phyloP scores from a whole-genome alignment of 139 green algal species.

The Deuterostichococcus epilithicus region DNA sequence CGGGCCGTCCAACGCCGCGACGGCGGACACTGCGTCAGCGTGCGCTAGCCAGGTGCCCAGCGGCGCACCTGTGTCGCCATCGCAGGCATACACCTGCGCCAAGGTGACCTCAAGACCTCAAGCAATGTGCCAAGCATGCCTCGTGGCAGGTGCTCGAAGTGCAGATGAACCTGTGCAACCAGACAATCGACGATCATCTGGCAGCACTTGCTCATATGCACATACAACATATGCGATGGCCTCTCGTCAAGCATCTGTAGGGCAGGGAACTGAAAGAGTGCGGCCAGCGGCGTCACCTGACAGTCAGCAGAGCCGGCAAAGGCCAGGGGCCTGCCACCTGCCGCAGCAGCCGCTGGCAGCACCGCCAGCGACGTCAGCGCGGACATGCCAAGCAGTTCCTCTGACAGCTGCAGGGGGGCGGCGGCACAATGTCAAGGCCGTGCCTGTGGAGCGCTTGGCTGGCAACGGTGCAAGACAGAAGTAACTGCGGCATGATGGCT shows the following conservation, averaged over 20 bases:
- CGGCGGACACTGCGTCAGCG: slow-evolving; percentile 57
- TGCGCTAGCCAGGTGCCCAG: slow-evolving; percentile 60
- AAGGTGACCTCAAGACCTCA: not conserved
- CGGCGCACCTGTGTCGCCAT: slow-evolving; percentile 33
- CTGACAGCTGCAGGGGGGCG: slow-evolving; percentile 15
- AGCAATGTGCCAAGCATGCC: not conserved
- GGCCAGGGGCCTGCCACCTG: slow-evolving; percentile 29
- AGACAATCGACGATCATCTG: not conserved
- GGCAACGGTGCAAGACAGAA: not conserved
- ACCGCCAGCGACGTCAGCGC: slow-evolving; percentile 47
- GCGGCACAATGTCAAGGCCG: not conserved
- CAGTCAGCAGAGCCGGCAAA: slow-evolving; percentile 58
- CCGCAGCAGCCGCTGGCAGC: slow-evolving; percentile 16
- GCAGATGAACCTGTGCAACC: not conserved
- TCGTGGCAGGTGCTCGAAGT: too few relatives aligned
- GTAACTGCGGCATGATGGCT: not conserved
- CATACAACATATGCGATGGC: not conserved
- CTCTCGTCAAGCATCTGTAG: not conserved
- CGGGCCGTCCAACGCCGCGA: slow-evolving; percentile 5
- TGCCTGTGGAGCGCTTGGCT: not conserved
- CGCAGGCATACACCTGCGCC: slow-evolving; percentile 37
- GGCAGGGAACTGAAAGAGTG: not conserved
- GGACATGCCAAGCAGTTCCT: slow-evolving; percentile 10
- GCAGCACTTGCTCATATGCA: not conserved
- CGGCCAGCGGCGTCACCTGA: slow-evolving; percentile 10